Evolutionary conservation across 179 eudicot species (phyloP), one percentile per base, ranked within the genome.

Genomic region (Sideroxylon spinosum): DNA sequence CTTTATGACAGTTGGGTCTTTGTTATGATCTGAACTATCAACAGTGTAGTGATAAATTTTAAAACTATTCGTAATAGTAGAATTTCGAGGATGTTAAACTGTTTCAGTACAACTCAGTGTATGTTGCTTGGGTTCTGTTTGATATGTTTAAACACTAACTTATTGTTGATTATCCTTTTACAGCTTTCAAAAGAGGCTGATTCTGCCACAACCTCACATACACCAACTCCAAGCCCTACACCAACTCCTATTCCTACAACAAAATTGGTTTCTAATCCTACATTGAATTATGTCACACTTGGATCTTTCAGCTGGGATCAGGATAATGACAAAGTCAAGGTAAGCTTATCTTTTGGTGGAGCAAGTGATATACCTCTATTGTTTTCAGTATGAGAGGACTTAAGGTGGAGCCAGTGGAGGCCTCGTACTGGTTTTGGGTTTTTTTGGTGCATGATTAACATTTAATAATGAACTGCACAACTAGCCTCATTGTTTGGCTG

Each of bases 231-330:
- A 0, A 29, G 87, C 44, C 79, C 90, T 68, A 68, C 74, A 22
- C 80, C 88, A 1, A 49, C 87, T 56, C 81, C 89, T 50, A 69
- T 75, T 61, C 20, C 84, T 62, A 64, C 84, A 17, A 62, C 75
- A 37, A 84, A 87, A 78, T 82, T 69, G 73, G 80, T 84, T 62
- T 9, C 91, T 12, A 70, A 56, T 48, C 87, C 98, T 12, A 78
- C 84, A 44, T 60, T 92, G 70, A 87, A 68, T 37, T 95, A 95
- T 78, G 62, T 76, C 19, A 78, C 94, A 7, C 89, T 94, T 53
- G 81, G 83, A 61, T 85, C 99, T 78, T 95, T 93, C 82, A 93
- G 99, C 90, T 95, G 98, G 98, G 99, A 95, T 84, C 99, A 95
- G 82, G 98, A 93, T 76, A 81, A 23, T 81, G 98, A 90, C 68